Evolutionary conservation across 176 grass and related monocot species (phyloP), one percentile per base, ranked within the genome.

Genomic region (Phoenix roebelenii): DNA sequence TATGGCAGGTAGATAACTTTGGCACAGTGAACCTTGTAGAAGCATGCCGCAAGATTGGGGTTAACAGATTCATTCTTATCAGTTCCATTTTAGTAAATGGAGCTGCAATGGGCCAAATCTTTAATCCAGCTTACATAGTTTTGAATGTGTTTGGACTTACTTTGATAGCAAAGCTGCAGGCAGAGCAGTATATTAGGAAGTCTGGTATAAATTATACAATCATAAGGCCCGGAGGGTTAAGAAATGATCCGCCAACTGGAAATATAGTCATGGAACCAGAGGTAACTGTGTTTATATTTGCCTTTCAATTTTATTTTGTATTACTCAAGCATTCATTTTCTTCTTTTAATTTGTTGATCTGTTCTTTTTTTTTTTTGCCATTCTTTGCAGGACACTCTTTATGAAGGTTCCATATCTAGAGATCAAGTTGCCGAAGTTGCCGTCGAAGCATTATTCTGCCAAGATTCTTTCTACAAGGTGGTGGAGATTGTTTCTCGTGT

Each of bases 181-280:
- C 85, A 18, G 85, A 89, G 60, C 83, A 84, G 49, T 65, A 81
- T 57, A 84, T 84, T 3, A 80, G 70, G 55, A 66, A 48, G 14
- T 89, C 85, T 25, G 85, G 85, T 25, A 89, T 89, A 63, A 84
- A 89, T 30, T 89, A 89, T 66, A 89, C 85, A 1, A 89, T 89
- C 49, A 69, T 89, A 56, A 77, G 85, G 74, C 81, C 85, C 68
- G 85, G 85, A 63, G 85, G 85, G 18, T 57, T 89, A 23, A 89
- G 77, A 50, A 74, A 89, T 18, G 74, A 89, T 25, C 74, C 81
- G 4, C 12, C 85, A 17, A 57, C 62, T 1, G 81, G 77, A 18
- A 89, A 74, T 66, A 72, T 89, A 55, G 49, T 84, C 63, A 78
- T 89, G 71, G 69, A 77, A 68, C 73, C 77, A 49, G 80, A 84